Base-by-base conservation (phyloP, 2,329 filamentous ascomycete species). In the Nemania sp. region DNA sequence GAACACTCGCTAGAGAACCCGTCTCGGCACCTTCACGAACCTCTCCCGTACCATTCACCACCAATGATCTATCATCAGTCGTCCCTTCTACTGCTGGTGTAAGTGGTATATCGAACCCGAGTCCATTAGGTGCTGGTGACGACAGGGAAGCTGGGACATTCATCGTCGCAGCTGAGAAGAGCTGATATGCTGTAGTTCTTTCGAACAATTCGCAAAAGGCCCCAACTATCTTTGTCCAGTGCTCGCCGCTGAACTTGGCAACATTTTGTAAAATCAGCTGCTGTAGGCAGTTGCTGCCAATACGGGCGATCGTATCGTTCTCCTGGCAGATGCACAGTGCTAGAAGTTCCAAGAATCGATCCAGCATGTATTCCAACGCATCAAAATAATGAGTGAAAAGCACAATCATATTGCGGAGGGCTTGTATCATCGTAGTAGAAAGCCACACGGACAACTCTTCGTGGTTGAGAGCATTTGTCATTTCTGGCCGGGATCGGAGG, bases 321-420 rank as follows among this genome's bases (percentile, higher is more conserved):
- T 99, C 95, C 75, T 99, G 95, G 74, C 94, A 98, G 65, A 99
- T 99, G 73, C 95, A 99, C 11, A 99, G 84, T 3, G 92, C 93
- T 11, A 99, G 80, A 18, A 99, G 85, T 75, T 98, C 94, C 39
- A 99, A 79, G 75, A 99, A 98, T n/a, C 95, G 85, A 75, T 97
- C 92, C 17, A 99, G 84, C 95, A 99, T 99, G 73, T 97, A 96
- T 77, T 98, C 92, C 10, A 99, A 80, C 0, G 92, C 88, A 60
- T 96, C 91, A 67, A 99, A 99, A 77, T 98, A 99, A 76, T 99
- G 96, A 0, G 96, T 99, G 76, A 99, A 99, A 21, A 99, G 85
- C 0, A 92, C 94, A 69, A 99, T 98, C 91, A 99, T 97, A 77
- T 98, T 97, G 60, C 95, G 89, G 57, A 99, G 80, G 1, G 95